Conservation (phyloP, 176 grass and related monocot species). For the sorghum (Sorghum bicolor) region DNA sequence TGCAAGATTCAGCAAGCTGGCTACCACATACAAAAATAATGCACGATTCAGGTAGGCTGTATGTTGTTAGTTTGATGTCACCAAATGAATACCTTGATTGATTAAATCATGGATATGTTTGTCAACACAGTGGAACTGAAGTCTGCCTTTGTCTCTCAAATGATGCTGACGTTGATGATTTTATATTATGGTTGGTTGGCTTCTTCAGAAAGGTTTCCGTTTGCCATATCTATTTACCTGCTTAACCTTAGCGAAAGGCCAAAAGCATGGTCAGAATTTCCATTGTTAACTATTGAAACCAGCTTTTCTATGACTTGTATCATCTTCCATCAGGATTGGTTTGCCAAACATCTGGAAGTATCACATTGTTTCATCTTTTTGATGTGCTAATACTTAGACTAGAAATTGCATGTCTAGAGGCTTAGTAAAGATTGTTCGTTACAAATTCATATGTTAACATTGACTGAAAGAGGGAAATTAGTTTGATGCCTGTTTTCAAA, state of each 20-base stretch:
- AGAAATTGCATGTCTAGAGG: background rate
- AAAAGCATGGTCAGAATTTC: background rate
- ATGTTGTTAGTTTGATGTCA: slow-evolving; percentile 25
- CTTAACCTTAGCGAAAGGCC: slow-evolving; percentile 5
- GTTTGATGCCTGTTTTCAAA: background rate
- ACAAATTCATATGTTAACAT: background rate
- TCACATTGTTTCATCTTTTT: slow-evolving; percentile 3
- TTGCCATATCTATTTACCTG: background rate
- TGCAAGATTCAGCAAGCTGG: slow-evolving; percentile 52
- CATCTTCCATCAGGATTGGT: background rate
- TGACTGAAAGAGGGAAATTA: background rate
- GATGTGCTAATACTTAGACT: background rate
- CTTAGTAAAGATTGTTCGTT: background rate
- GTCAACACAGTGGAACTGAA: slow-evolving; percentile 66
- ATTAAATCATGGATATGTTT: slow-evolving; percentile 13
- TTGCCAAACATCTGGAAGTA: background rate
- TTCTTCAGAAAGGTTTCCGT: slow-evolving; percentile 47
- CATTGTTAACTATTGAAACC: background rate
- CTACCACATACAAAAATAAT: slow-evolving; percentile 52
- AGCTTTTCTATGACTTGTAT: background rate
- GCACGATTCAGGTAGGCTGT: slow-evolving; percentile 58
- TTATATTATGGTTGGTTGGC: slow-evolving; percentile 49
- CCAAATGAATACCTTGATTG: background rate
- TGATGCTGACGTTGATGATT: slow-evolving; percentile 47
- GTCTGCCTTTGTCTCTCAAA: slow-evolving; percentile 52